These are phyloP conservation scores for Pseudohalonectria lignicola DNA, from an alignment of 2,329 filamentous ascomycete genomes.

Conservation along the genomic window DNA sequence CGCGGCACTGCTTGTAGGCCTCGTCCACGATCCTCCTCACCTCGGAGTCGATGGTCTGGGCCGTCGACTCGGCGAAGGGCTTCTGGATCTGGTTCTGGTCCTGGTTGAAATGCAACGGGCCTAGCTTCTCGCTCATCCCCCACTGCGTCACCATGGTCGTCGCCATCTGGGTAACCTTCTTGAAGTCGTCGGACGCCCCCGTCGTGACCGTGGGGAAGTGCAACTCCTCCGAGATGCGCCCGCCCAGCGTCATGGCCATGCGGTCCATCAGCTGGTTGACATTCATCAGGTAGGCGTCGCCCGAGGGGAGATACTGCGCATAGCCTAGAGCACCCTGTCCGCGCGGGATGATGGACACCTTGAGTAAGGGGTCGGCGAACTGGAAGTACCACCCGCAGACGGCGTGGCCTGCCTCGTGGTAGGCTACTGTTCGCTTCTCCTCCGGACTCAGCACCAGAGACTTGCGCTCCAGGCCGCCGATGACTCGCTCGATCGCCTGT, in stretches of 20 bases:
- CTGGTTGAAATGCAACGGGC: conserved; percentile 83
- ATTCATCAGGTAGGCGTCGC: conserved; percentile 92
- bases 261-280: conserved; percentile 95
- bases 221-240: conserved; percentile 87
- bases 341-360: conserved; percentile 96
- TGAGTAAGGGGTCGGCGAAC: conserved; percentile 92
- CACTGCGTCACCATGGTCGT: conserved; percentile 98
- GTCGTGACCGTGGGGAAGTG: conserved; percentile 96
- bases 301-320: conserved; percentile 87
- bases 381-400: conserved; percentile 98
- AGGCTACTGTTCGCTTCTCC: conserved; percentile 61
- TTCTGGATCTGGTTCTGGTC: conserved; percentile 71
- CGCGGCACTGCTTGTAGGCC: conserved; percentile 83
- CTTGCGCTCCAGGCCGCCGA: conserved; percentile 95
- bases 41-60: conserved; percentile 82
- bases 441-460: conserved; percentile 85
- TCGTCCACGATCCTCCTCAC: conserved; percentile 86
- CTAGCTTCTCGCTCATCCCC: conserved; percentile 94
- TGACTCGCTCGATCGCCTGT: conserved; percentile 92
- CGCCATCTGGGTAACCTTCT: conserved; percentile 93
- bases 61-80: conserved; percentile 91
- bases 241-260: conserved; percentile 98
- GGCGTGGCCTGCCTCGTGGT: conserved; percentile 80
- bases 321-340: conserved; percentile 91
- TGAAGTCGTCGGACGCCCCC: conserved; percentile 93